Percentiles rank a stretch among this genome's conserved stretches.
Evolutionary conservation across 306 rosid genomes (phyloP).

Genomic region (Gynostemma pentaphyllum): DNA sequence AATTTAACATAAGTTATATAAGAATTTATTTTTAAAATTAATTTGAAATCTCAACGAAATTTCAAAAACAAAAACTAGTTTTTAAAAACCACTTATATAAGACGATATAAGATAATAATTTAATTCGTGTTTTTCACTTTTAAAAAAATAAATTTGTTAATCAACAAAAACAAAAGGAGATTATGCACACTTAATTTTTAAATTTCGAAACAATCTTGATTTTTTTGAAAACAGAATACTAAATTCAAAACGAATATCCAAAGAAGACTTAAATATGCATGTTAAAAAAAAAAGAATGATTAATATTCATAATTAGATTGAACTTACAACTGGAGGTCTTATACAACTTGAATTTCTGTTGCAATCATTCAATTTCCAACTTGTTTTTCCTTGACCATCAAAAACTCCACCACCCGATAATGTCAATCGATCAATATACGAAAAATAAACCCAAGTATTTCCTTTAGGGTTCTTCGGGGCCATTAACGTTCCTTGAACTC

Average conservation of each 20-base stretch:
- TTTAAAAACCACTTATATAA: too few species aligned
- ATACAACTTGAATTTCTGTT: slow-evolving; percentile 3
- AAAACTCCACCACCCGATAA: slow-evolving; percentile 31
- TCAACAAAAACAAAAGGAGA: too few species aligned
- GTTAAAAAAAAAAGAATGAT: too few species aligned
- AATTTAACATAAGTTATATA: slow-evolving; percentile 31
- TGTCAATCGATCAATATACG: slow-evolving; percentile 16
- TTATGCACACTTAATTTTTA: background rate
- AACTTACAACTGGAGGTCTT: too few species aligned
- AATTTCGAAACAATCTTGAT: too few species aligned
- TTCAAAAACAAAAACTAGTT: too few species aligned
- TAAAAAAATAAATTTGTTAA: too few species aligned
- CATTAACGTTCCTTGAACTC: slow-evolving; percentile 18
- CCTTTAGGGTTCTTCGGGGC: slow-evolving; percentile 14
- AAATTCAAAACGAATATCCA: background rate
- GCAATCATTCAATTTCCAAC: slow-evolving; percentile 29
- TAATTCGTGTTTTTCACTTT: too few species aligned
- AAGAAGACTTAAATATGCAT: too few species aligned
- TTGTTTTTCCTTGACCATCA: slow-evolving; percentile 29
- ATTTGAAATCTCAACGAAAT: too few species aligned
- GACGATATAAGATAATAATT: too few species aligned
- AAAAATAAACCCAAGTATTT: slow-evolving; percentile 24
- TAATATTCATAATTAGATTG: too few species aligned
- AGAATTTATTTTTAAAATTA: slow-evolving; percentile 20
- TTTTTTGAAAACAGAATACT: slow-evolving; percentile 9